Evolutionary conservation across 768 basidiomycete species (phyloP).

Genomic region (Russula griseocarnosa): DNA sequence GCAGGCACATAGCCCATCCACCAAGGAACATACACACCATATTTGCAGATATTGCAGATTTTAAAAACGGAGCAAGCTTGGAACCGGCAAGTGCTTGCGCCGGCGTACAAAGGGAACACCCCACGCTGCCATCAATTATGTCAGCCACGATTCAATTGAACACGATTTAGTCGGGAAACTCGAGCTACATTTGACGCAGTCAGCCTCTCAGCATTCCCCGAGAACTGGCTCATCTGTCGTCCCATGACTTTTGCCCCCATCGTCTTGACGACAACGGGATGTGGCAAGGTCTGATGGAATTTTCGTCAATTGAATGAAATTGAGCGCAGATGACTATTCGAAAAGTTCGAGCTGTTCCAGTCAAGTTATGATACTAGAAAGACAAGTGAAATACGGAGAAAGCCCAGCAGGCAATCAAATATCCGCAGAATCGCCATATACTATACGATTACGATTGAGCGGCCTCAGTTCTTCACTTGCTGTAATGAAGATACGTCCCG

Average conservation of each 20-base stretch:
- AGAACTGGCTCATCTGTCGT: background rate
- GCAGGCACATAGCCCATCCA: background rate
- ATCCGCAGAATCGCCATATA: background rate
- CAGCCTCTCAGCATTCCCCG: too few relatives aligned
- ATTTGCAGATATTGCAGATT: background rate
- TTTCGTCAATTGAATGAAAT: background rate
- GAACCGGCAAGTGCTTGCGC: background rate
- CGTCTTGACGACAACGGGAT: constrained; percentile 16
- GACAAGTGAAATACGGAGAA: background rate
- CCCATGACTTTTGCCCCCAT: background rate
- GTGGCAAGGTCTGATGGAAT: background rate
- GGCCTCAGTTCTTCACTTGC: background rate
- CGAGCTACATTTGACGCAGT: background rate
- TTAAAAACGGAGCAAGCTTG: background rate
- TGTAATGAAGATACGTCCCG: background rate
- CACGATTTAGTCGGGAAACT: too few relatives aligned
- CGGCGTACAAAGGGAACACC: background rate
- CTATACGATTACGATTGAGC: background rate
- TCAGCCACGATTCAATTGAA: background rate
- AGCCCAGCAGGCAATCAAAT: background rate
- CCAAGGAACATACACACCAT: background rate
- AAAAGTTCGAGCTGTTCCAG: background rate
- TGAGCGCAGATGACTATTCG: background rate
- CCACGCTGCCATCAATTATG: background rate
- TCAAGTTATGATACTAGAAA: background rate